A percentile compares a stretch with the other conserved stretches of the same genome.
phyloP scores from a whole-genome alignment of 2,329 filamentous ascomycete species.

The Fusarium miscanthi region DNA sequence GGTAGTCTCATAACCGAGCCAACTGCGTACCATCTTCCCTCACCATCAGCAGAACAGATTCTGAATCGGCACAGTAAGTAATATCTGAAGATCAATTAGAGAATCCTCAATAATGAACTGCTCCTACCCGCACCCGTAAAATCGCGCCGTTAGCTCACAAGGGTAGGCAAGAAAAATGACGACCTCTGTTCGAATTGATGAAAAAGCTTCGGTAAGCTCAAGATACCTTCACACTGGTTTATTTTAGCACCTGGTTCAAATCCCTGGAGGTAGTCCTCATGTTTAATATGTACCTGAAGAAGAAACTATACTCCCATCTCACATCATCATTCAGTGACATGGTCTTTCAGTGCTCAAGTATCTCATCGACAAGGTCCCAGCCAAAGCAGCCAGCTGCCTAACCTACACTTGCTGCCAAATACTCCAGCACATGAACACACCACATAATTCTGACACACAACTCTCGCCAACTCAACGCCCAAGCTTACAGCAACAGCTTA shows the following conservation, averaged over 20 bases:
- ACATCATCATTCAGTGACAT: neutral
- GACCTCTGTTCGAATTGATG: neutral
- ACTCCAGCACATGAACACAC: neutral
- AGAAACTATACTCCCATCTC: slow-evolving; percentile 1
- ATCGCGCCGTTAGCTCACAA: neutral
- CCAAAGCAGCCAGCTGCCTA: slow-evolving; percentile 27
- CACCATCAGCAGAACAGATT: neutral
- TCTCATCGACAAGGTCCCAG: neutral
- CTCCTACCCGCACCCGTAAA: neutral
- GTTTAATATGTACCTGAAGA: slow-evolving; percentile 32
- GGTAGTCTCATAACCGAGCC: neutral
- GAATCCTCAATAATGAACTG: neutral
- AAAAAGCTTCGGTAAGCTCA: neutral
- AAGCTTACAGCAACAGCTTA: neutral
- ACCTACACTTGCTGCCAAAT: neutral
- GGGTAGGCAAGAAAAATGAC: neutral
- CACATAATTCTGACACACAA: neutral
- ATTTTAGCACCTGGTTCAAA: neutral
- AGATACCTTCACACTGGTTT: neutral
- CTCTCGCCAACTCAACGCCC: no score
- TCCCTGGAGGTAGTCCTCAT: neutral
- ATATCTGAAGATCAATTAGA: neutral
- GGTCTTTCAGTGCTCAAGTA: neutral
- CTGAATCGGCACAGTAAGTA: neutral
- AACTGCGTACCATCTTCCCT: neutral